A percentile compares a stretch with the other conserved stretches of the same genome.
phyloP scores from a whole-genome alignment of 75 land plant species.

The Larix kaempferi region DNA sequence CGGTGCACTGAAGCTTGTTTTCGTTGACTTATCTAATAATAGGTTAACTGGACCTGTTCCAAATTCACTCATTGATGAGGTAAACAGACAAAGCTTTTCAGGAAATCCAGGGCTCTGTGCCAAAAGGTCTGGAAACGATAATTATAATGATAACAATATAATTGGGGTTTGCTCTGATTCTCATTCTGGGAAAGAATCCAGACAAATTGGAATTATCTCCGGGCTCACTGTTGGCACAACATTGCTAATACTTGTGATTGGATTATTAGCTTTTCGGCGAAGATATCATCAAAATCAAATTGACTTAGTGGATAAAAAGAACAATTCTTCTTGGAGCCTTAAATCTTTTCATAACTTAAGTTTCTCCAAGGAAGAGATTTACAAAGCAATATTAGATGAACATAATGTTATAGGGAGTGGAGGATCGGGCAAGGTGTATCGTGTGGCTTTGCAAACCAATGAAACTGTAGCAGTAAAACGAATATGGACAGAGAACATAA shows the following conservation, averaged over 20 bases:
- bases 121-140: neutral
- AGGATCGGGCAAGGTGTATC: constrained; percentile 84
- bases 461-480: constrained; percentile 80
- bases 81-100: constrained; percentile 45
- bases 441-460: constrained; percentile 48
- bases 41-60: constrained; percentile 65
- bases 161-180: neutral
- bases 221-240: constrained; percentile 1
- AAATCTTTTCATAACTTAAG: constrained; percentile 59
- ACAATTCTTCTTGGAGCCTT: constrained; percentile 29
- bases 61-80: constrained; percentile 26
- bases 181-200: neutral
- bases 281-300: neutral
- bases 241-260: neutral
- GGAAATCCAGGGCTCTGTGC: constrained; percentile 64
- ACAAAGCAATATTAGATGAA: constrained; percentile 46
- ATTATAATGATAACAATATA: neutral
- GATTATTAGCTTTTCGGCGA: neutral
- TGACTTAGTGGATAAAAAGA: neutral
- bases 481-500: constrained; percentile 35
- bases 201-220: neutral
- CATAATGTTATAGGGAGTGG: constrained; percentile 80
- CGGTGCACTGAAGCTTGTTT: constrained; percentile 51
- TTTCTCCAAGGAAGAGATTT: constrained; percentile 54
- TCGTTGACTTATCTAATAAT: constrained; percentile 64